phyloP scores from a whole-genome alignment of 2,329 filamentous ascomycete species.

The Calonectria pauciramosa region DNA sequence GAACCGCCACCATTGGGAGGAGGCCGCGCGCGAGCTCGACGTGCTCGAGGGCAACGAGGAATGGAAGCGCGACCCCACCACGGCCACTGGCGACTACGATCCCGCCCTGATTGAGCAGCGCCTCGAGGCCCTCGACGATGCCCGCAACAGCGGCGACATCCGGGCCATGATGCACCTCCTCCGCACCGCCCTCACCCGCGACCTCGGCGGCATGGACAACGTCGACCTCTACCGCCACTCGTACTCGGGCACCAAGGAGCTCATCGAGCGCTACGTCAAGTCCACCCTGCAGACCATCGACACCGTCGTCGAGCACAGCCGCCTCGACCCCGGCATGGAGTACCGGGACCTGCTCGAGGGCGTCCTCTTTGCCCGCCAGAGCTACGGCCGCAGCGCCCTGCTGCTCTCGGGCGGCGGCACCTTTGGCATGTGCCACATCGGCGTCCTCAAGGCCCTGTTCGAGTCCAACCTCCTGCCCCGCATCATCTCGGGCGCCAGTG shows the following conservation, averaged over 20 bases:
- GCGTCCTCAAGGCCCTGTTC: constrained; percentile 85
- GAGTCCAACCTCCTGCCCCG: constrained; percentile 82
- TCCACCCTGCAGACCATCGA: constrained; percentile 82
- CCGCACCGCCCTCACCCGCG: constrained; percentile 83
- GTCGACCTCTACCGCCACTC: constrained; percentile 86
- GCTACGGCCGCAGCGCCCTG: constrained; percentile 87
- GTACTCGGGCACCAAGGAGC: constrained; percentile 85
- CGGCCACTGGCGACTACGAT: constrained; percentile 76
- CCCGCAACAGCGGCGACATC: constrained; percentile 79
- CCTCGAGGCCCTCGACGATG: constrained; percentile 81
- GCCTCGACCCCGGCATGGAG: constrained; percentile 67
- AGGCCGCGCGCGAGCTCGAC: constrained; percentile 83
- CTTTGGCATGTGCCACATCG: constrained; percentile 93
- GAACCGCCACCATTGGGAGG: constrained; percentile 79
- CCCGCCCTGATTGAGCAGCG: constrained; percentile 76
- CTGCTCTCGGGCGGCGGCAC: constrained; percentile 89
- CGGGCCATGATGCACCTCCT: constrained; percentile 84
- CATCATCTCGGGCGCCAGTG: constrained; percentile 89
- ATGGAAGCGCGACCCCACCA: constrained; percentile 77
- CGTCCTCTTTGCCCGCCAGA: constrained; percentile 79
- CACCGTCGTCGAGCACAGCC: constrained; percentile 74
- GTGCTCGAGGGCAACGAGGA: constrained; percentile 81
- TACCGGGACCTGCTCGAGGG: constrained; percentile 74
- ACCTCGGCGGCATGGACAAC: constrained; percentile 89
- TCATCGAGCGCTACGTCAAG: constrained; percentile 90